Evolutionary conservation across 2,329 filamentous ascomycete genomes (phyloP), one percentile per base, ranked within the genome.

Genomic region (Venturia aucupariae): DNA sequence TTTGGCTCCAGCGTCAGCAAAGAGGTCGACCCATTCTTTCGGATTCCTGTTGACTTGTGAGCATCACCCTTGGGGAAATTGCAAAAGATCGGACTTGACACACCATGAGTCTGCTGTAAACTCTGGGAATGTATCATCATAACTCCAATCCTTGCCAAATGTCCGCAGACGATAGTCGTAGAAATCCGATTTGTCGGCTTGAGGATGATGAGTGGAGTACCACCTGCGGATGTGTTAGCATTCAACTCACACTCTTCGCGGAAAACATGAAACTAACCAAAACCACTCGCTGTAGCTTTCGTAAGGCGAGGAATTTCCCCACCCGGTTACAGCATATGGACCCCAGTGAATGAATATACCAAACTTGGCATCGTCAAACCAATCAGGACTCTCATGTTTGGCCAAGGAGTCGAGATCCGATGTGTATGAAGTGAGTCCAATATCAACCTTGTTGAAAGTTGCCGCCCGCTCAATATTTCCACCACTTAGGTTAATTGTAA

Each of bases 291-390:
- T 73, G 64, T 75, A 78, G 32, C 67, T 70, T 67, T 78, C 79
- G 60, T 77, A 75, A 3, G 72, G 67, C 10, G 71, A 71, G 2
- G 68, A 67, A 51, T 78, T 78, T 1, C 83, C 83, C 82, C 82
- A 86, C 3, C 79, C 82, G 0, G 83, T 80, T 0, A 85, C 82
- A 0, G 81, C 72, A 67, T 84, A 86, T 0, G 79, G 74, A 0
- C 83, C 83, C 81, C 83, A 85, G 66, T 85, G 83, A 48, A 85
- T 82, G 68, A 86, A 85, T 44, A 86, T 85, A 0, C 84, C 83
- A 66, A 76, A 86, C 65, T 86, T 86, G 27, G 76, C 80, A 51
- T 79, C 75, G 63, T 82, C 76, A 67, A 79, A 86, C 83, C 83
- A 85, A 5, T 77, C 73, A 0, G 82, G 82, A 17, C 77, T 77